Base-by-base conservation (phyloP, 148 eudicot genomes). In the Rhododendron vialii region DNA sequence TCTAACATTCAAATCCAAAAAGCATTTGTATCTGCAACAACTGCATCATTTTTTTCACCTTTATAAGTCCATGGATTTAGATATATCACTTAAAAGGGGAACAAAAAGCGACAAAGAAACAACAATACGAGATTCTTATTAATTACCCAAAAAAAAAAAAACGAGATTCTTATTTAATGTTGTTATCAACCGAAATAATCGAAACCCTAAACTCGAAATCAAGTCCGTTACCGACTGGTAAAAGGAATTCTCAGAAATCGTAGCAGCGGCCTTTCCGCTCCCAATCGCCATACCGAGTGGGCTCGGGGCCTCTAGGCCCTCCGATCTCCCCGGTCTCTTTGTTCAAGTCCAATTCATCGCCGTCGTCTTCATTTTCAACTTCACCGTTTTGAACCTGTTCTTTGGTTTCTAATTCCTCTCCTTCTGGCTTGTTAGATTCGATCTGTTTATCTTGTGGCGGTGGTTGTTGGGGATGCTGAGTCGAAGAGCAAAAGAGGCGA, bases 271-370 rank as follows among this genome's bases (percentile, higher is more conserved):
- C 99, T 41, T 91, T 92, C 13, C 88, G 89, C 82, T 96, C 99
- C 99, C 98, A 96, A 88, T 96, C 99, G 20, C 98, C 99, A 65
- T 91, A 96, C 0, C 99, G 93, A 69, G 99, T 96, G 4, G 99
- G 99, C 85, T 96, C 99, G 81, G 98, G 99, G 0, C 99, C 99
- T 84, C 90, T 88, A 0, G 99, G 99, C 14, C 99, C 99, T 3
- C 99, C 99, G 83, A 96, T 81, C 88, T 96, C 99, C 9, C 99
- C 99, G 11, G 98, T 96, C n/a, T 82, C 85, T 84, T 94, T 86
- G 30, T 96, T 96, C 30, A 94, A 63, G 50, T 89, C 93, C 22
- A 86, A 89, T 13, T 83, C 88, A 48, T 83, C 93, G 9, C 43
- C 93, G 5, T 81, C 91, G 3, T 80, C 87, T 3, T 86, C 82